Base-by-base conservation (phyloP, 805 yeast genomes). In the Lipomyces chichibuensis region DNA sequence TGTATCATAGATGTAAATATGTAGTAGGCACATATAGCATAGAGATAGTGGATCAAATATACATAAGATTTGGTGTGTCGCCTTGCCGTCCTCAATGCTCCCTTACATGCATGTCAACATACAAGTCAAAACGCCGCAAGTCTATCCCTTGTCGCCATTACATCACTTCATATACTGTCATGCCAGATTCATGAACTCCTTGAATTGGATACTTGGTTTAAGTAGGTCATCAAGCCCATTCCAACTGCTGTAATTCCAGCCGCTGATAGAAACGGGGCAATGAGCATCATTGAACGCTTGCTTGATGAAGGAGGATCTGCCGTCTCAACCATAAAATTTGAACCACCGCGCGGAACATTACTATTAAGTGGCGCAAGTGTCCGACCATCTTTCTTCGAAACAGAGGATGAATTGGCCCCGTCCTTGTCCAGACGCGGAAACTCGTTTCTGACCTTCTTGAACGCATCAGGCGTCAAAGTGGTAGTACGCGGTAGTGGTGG, bases 181-280 rank as follows among this genome's bases (percentile, higher is more conserved):
- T 43, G 9, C 49, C 23, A 17, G 23, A n/a, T 43, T 43, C 49
- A 43, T 17, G 49, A 43, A n/a, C 49, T 43, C 23, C 49, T 43
- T 17, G 49, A 43, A 43, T 43, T 43, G 23, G 49, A 43, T 4
- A 43, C 1, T 51, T 55, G 60, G 51, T 66, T 69, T 55, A 69
- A 37, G 53, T 57, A 37, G 2, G 61, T 35, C 70, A 69, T 69
- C 49, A 66, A 32, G 5, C 69, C 66, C 35, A 69, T 52, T 33
- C 72, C 72, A 1, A 69, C 63, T n/a, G 60, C 62, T 8, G 65
- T 70, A 54, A 69, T 60, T 11, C 64, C 67, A 25, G 64, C 64
- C 11, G 70, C 67, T n/a, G 71, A 58, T 58, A 62, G n/a, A 17
- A 66, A 23, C 46, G 71, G 68, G 20, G 64, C 61, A 43, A 43